A percentile compares a stretch with the other conserved stretches of the same genome.
Evolutionary conservation across 2,329 filamentous ascomycete species (phyloP).

Genomic region (Penicillium sp.): DNA sequence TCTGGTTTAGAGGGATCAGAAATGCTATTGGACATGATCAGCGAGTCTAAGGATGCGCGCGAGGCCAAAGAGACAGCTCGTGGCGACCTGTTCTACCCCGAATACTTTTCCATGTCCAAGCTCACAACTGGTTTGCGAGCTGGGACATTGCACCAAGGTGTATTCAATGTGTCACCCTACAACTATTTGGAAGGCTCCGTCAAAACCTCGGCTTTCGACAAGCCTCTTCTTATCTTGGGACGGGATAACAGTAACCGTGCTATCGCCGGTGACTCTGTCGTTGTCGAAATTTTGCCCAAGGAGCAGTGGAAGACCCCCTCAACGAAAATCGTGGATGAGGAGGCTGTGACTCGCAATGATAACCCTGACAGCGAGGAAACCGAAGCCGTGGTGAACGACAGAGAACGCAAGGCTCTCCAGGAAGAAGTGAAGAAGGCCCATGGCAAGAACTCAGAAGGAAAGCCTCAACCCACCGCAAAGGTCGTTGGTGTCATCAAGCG

Average conservation of each 20-base stretch:
- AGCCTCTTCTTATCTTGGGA: constrained; percentile 81
- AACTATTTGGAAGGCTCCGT: constrained; percentile 96
- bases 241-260: constrained; percentile 95
- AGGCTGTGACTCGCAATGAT: constrained; percentile 86
- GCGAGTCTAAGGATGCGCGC: constrained; percentile 70
- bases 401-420: constrained; percentile 81
- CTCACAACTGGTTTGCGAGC: constrained; percentile 92
- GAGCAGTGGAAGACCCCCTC: constrained; percentile 98
- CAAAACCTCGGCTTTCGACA: constrained; percentile 85
- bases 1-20: constrained; percentile 79
- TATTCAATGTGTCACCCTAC: constrained; percentile 95
- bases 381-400: constrained; percentile 79
- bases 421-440: constrained; percentile 89
- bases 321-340: constrained; percentile 93
- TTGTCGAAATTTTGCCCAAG: constrained; percentile 87
- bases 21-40: constrained; percentile 89
- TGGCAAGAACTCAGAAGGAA: constrained; percentile 71
- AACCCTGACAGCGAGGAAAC: constrained; percentile 80
- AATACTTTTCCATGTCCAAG: constrained; percentile 85
- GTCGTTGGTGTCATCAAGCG: constrained; percentile 92
- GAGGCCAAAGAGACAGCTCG: constrained; percentile 63
- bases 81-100: constrained; percentile 76
- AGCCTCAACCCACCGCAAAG: constrained; percentile 84
- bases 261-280: constrained; percentile 87
- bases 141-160: constrained; percentile 87